Conservation (phyloP, 1,139 yeast genomes). For the Williopsis jadinii region DNA sequence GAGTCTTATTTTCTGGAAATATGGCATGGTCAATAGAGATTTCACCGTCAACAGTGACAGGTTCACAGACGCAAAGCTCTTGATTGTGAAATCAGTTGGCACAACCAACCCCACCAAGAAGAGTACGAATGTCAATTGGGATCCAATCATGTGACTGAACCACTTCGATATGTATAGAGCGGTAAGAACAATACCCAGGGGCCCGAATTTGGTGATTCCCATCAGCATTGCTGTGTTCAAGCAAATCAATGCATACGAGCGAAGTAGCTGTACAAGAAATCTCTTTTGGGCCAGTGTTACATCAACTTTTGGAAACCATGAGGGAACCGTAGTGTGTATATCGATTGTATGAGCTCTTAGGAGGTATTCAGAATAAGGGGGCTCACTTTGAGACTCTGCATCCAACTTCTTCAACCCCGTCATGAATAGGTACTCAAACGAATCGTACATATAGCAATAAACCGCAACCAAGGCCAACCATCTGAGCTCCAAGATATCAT, state of each 20-base stretch:
- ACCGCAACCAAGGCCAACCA: slow-evolving; percentile 3
- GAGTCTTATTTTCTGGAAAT: slow-evolving; percentile 13
- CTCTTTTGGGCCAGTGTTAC: slow-evolving; percentile 2
- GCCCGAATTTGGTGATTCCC: too few relatives aligned
- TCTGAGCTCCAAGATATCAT: slow-evolving; percentile 8
- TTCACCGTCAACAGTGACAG: slow-evolving; percentile 6
- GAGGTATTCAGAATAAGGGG: not conserved
- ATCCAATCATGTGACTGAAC: slow-evolving; percentile 9
- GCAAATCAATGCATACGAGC: slow-evolving; percentile 1
- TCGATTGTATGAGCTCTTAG: not conserved
- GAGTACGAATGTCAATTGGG: slow-evolving; percentile 3
- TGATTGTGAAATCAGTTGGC: slow-evolving; percentile 4
- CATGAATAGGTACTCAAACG: slow-evolving; percentile 12
- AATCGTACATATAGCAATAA: slow-evolving; percentile 6
- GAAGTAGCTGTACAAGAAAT: slow-evolving; percentile 2
- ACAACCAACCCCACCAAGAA: slow-evolving; percentile 8
- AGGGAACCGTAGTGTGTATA: not conserved
- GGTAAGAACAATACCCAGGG: too few relatives aligned
- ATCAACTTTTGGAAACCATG: not conserved
- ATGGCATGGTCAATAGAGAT: slow-evolving; percentile 8
- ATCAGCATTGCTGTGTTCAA: slow-evolving; percentile 1
- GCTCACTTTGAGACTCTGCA: not conserved
- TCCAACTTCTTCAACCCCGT: slow-evolving; percentile 7
- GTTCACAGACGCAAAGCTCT: slow-evolving; percentile 5
- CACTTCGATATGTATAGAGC: slow-evolving; percentile 5